phyloP scores from a whole-genome alignment of 2,329 filamentous ascomycete species.

The Beauveria asiatica region DNA sequence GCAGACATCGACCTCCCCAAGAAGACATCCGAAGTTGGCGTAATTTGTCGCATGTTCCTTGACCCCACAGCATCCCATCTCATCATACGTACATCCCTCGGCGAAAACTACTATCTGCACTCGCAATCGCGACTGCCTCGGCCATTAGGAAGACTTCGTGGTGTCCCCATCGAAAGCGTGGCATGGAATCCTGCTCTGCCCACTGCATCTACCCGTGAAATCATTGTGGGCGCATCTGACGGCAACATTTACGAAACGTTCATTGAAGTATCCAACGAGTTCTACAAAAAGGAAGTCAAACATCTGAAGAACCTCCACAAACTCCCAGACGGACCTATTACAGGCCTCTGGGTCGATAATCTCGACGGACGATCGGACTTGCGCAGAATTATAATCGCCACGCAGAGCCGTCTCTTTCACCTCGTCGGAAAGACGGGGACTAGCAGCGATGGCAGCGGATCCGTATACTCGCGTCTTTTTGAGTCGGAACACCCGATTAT shows the following conservation, averaged over 20 bases:
- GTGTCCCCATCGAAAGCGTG: conserved; percentile 78
- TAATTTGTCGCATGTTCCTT: conserved; percentile 94
- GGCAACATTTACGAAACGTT: conserved; percentile 92
- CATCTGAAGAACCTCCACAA: conserved; percentile 80
- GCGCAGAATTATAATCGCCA: conserved; percentile 71
- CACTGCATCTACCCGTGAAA: conserved; percentile 89
- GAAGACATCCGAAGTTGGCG: conserved; percentile 79
- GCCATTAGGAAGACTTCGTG: conserved; percentile 70
- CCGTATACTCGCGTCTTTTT: conserved; percentile 81
- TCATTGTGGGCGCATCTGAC: conserved; percentile 83
- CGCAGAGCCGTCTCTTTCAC: conserved; percentile 69
- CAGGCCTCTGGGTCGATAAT: conserved; percentile 76
- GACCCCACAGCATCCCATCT: conserved; percentile 94
- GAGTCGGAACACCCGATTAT: conserved; percentile 74
- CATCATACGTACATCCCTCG: conserved; percentile 79
- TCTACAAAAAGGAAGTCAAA: conserved; percentile 90
- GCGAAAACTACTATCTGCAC: conserved; percentile 97
- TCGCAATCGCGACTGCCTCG: conserved; percentile 87
- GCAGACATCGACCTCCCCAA: conserved; percentile 94
- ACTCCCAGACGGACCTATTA: conserved; percentile 72
- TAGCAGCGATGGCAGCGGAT: conserved; percentile 70
- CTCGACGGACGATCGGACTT: conserved; percentile 60
- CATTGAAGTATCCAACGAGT: conserved; percentile 89
- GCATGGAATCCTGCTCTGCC: conserved; percentile 93
- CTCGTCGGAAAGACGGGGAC: conserved; percentile 70